Conservation (phyloP, 371 early-diverging fungal species). For the Nosema muscidifuracis region DNA sequence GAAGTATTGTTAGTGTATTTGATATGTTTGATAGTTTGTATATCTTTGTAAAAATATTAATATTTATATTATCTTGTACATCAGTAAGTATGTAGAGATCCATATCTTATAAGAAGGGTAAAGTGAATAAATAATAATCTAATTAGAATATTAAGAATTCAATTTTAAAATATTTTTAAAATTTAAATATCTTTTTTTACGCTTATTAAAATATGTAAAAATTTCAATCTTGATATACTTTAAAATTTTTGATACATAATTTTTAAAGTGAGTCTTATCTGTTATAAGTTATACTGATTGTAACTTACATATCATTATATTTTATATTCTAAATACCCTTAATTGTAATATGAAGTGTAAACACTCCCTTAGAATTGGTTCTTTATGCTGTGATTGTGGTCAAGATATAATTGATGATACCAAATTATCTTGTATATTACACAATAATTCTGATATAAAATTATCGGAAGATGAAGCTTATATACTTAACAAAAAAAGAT, state of each 20-base stretch:
- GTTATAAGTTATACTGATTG: no score
- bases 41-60: background rate
- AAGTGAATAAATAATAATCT: no score
- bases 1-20: constrained; percentile 8
- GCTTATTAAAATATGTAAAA: no score
- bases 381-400: constrained; percentile 58
- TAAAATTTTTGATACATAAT: no score
- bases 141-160: no score
- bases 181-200: no score
- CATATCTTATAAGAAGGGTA: no score
- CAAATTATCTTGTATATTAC: constrained; percentile 44
- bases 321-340: no score
- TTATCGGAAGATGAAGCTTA: constrained; percentile 45
- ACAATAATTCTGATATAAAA: constrained; percentile 44
- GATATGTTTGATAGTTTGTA: background rate
- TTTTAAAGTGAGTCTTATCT: no score
- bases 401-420: constrained; percentile 29
- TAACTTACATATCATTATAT: no score
- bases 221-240: no score
- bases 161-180: no score
- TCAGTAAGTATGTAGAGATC: background rate
- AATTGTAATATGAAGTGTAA: constrained; percentile 22
- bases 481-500: constrained; percentile 32
- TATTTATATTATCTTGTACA: background rate
- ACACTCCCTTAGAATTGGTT: constrained; percentile 50